Base-by-base conservation (phyloP, 2,329 filamentous ascomycete species). In the Ophiostoma ulmi region DNA sequence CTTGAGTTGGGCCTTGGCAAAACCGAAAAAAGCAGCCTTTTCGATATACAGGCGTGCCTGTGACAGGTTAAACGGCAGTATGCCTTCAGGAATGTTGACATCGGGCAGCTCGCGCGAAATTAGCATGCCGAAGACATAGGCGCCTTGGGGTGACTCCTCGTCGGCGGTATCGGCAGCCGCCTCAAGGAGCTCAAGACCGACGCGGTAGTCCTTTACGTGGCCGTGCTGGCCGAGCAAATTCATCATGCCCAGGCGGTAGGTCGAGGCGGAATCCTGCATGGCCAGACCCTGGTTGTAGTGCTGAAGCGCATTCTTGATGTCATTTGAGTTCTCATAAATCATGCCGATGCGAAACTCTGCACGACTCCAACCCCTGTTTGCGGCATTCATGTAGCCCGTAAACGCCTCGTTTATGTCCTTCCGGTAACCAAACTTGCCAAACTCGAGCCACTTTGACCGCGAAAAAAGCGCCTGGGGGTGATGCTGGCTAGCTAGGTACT, bases 271-370 rank as follows among this genome's bases (percentile, higher is more conserved):
- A 80, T 99, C 95, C 35, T 90, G 89, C 75, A 90, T 83, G 68
- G 88, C 86, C 68, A 95, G 89, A 68, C 95, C 95, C 67, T 87
- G 86, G 74, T 93, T 88, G 80, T 98, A 99, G 79, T 98, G 94
- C 76, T 90, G 89, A 77, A 97, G 89, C 6, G 95, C 95, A 79
- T 97, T 97, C 73, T 90, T 86, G 72, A 93, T 90, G 77, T 99
- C 94, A 77, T 97, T 97, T 5, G 93, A 94, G 78, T 91, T 93
- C 81, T 99, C 95, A 78, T 94, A 98, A 71, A 97, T 91, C 94
- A 98, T 99, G 73, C 95, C 95, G 81, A 99, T 97, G 66, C 95
- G 89, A 80, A 99, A 99, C 79, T 98, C 93, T 26, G 95, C 94
- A 75, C 95, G 86, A 31, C 90, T 88, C 80, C 94, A 97, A 71